Evolutionary conservation across 768 basidiomycete genomes (phyloP), one percentile per base, ranked within the genome.

Genomic region (Rhizopogon vulgaris): DNA sequence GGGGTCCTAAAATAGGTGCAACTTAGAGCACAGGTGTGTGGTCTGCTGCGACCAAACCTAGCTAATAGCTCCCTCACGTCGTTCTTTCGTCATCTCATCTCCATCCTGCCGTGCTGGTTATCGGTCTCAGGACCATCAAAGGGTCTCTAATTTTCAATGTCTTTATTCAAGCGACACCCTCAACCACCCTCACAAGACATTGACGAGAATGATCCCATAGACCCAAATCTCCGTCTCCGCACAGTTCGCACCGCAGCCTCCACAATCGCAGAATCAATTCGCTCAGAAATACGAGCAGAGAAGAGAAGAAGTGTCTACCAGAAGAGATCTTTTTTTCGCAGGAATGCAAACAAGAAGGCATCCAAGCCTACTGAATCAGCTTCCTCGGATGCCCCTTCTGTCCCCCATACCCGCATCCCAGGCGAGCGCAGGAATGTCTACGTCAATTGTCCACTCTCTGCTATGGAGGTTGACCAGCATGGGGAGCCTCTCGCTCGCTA

Each of bases 201-300:
- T 56, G 83, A 85, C 61, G 70, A 82, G 62, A 82, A 89, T 64
- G 79, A 78, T 24, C 70, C 68, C 50, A 84, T 90, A 59, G 94
- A 97, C 74, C 87, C 87, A 17, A 83, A 92, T 62, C 78, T 94
- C 11, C 85, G 93, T 37, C 76, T 97, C 45, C 83, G 90, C 48
- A 94, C 92, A 1, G 90, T 93, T n/a, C 85, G 87, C 60, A 96
- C 94, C 1, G 94, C 94, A 15, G 87, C 89, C 2, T 91, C 89
- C 15, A 90, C 90, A 37, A 84, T 96, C 58, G 87, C 90, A 55
- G 90, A 94, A 67, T 88, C 88, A 7, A 84, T 90, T 47, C 83
- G 80, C 52, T 80, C 85, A 32, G 94, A 97, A 65, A 76, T 80
- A 57, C 78, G 84, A 41, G 80, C 80, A 12, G 76, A 83, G 64